Percentiles rank a stretch among this genome's conserved stretches.
Evolutionary conservation across 1,284 basidiomycete genomes (phyloP).

Genomic region (Takashimella koratensis): DNA sequence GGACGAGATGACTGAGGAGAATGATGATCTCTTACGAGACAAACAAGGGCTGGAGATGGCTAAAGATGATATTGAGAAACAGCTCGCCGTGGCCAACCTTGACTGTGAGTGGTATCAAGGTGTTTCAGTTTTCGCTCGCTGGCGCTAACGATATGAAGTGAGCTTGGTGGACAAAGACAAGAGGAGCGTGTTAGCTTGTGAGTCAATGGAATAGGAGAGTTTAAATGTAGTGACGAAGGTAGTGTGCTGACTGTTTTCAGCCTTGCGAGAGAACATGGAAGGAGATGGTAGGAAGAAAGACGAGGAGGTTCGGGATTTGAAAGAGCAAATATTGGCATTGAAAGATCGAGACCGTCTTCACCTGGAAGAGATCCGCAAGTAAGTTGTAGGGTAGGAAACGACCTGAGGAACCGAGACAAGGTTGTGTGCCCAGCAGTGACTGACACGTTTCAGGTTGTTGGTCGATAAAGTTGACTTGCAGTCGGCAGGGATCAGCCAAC

Average conservation of each 20-base stretch:
- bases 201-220: no score
- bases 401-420: no score
- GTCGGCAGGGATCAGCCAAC: constrained; percentile 72
- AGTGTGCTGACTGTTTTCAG: no score
- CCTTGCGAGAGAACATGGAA: constrained; percentile 79
- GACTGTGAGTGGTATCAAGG: constrained; percentile 70
- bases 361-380: constrained; percentile 78
- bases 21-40: constrained; percentile 67
- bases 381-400: not conserved
- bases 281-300: constrained; percentile 78
- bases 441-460: constrained; percentile 63
- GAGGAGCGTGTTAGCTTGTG: constrained; percentile 39
- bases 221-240: no score
- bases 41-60: constrained; percentile 51
- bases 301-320: constrained; percentile 61
- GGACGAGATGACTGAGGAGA: constrained; percentile 79
- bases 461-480: constrained; percentile 90
- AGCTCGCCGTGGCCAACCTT: constrained; percentile 78
- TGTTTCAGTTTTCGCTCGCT: constrained; percentile 1
- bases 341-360: constrained; percentile 85
- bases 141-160: constrained; percentile 22
- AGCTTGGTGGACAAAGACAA: constrained; percentile 52
- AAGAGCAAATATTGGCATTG: constrained; percentile 66
- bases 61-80: constrained; percentile 62
- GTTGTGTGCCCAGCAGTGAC: no score